phyloP scores from a whole-genome alignment of 768 basidiomycete genomes.

The Pisolithus tinctorius region DNA sequence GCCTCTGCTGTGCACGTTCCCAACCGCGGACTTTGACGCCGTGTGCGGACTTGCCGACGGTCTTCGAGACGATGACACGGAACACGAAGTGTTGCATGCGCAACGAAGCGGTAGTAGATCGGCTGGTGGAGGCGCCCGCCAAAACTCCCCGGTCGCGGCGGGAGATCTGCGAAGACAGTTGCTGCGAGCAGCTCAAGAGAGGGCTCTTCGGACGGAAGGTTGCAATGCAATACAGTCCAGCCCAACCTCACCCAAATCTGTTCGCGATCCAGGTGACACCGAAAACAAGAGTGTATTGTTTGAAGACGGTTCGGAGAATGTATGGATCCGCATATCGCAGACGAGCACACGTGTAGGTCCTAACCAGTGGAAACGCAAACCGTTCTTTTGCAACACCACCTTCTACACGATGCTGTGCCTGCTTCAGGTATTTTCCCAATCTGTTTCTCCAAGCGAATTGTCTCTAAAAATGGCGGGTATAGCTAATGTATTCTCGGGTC shows the following conservation, averaged over 20 bases:
- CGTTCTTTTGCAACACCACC: constrained; percentile 89
- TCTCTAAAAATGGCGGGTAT: constrained; percentile 7
- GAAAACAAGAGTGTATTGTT: neutral
- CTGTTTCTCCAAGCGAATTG: constrained; percentile 1
- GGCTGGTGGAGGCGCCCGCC: constrained; percentile 34
- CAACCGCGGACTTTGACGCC: constrained; percentile 59
- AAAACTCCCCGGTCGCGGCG: constrained; percentile 44
- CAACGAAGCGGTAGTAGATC: constrained; percentile 37
- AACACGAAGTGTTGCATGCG: constrained; percentile 18
- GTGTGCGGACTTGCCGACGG: constrained; percentile 52
- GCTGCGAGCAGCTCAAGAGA: constrained; percentile 68
- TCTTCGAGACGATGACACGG: constrained; percentile 31
- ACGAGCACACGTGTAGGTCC: constrained; percentile 16
- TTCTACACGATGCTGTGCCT: constrained; percentile 87
- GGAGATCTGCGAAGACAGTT: constrained; percentile 75
- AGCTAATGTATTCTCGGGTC: constrained; percentile 88
- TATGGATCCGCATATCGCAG: constrained; percentile 49
- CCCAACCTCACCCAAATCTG: constrained; percentile 8
- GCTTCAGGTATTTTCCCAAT: constrained; percentile 55
- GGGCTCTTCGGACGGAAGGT: constrained; percentile 27
- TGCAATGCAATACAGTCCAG: constrained; percentile 22
- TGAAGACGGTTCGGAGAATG: constrained; percentile 31
- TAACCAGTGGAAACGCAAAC: constrained; percentile 36
- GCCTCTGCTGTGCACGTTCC: constrained; percentile 71
- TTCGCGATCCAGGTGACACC: constrained; percentile 3